phyloP scores from a whole-genome alignment of 1,139 yeast species.

The Geotrichum restrictum region DNA sequence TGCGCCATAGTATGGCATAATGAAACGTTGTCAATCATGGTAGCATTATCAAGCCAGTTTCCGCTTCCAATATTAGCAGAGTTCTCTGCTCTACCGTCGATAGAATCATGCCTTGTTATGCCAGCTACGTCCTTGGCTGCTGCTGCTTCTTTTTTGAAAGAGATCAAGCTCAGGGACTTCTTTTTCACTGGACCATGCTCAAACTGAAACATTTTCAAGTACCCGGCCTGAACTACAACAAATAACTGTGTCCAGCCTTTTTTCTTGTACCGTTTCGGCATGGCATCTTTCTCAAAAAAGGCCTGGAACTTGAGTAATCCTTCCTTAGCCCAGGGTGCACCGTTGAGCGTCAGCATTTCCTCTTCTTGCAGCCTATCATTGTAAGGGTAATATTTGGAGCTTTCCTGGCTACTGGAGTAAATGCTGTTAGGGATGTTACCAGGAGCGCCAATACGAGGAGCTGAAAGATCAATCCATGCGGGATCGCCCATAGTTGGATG shows the following conservation, averaged over 20 bases:
- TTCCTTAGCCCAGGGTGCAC: constrained; percentile 78
- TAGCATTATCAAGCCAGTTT: constrained; percentile 52
- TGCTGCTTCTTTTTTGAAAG: not conserved
- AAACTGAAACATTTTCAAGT: constrained; percentile 35
- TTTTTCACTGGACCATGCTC: constrained; percentile 20
- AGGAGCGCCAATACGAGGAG: not conserved
- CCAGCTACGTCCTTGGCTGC: not conserved
- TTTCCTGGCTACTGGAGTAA: not conserved
- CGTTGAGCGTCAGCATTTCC: constrained; percentile 57
- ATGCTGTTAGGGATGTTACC: not conserved
- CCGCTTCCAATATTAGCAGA: constrained; percentile 52
- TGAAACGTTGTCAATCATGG: constrained; percentile 34
- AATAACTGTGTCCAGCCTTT: constrained; percentile 34
- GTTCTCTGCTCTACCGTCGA: not conserved
- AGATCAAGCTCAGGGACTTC: not conserved
- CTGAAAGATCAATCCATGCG: not conserved
- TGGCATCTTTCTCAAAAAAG: constrained; percentile 32
- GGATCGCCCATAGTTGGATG: not conserved
- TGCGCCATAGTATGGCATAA: constrained; percentile 38
- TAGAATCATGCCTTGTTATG: too few relatives aligned
- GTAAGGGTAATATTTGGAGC: not conserved
- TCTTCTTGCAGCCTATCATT: constrained; percentile 24
- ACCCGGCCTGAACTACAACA: constrained; percentile 38
- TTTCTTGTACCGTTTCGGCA: constrained; percentile 25
- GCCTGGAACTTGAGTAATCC: constrained; percentile 58